Base-by-base conservation (phyloP, 805 yeast genomes). In the Candida tammaniensis region DNA sequence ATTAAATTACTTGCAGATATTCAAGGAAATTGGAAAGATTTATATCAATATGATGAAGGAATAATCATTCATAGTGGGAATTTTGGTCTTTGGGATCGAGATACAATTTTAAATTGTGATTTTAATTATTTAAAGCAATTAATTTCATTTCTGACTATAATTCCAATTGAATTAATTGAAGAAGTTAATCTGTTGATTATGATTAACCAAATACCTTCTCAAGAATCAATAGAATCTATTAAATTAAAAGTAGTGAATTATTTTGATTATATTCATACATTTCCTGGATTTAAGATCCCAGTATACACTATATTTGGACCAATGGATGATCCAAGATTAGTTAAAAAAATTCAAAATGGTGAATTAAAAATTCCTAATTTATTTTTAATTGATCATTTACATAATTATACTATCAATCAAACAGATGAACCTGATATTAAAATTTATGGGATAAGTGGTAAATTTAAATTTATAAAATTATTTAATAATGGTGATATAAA, bases 261-360 rank as follows among this genome's bases (percentile, higher is more conserved):
- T n/a, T 40, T 26, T 19, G 31, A 22, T 13, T 43, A 38, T 21
- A 24, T 43, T 16, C 42, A 42, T 7, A 36, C 35, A 22, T 57
- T 51, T 38, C n/a, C 49, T 7, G 7, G 47, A 49, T 39, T 65
- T 73, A 46, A 57, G 57, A 24, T 74, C 71, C 93, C 94, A 0
- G 86, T 85, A 1, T 85, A 84, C 59, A 77, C 89, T 3, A 76
- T 81, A n/a, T 80, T 74, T 47, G 93, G 93, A 0, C 80, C 82
- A 54, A 68, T 80, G 36, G 94, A 84, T 52, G 94, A 84, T 52
- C 77, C 86, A 1, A 51, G 70, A 3, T 85, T 85, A 15, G 57
- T 84, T 27, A 75, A 79, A 43, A 76, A 74, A 60, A 74, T 84
- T 54, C 69, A 79, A 36, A 55, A 63, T 34, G 82, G 82, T 4